Evolutionary conservation across 192 early-diverging fungal species (phyloP), one percentile per base, ranked within the genome.

Genomic region (Powellomyces hirtus): DNA sequence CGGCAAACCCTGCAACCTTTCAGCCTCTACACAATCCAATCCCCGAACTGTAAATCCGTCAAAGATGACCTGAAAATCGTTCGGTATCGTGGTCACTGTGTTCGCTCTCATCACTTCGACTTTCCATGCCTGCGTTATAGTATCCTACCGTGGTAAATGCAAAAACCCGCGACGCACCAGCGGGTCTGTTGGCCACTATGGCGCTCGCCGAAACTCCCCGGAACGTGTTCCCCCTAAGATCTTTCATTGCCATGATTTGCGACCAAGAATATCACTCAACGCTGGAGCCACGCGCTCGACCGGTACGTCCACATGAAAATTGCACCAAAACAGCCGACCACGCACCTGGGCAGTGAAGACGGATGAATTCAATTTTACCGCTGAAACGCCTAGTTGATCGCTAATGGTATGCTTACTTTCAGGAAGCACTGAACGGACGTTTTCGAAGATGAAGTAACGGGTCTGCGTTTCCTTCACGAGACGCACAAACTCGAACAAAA

Each of bases 281-380:
- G 46, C n/a, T 24, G 46, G 46, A 49, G 46, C n/a, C 5, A 49
- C 46, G 46, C 46, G 46, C 46, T 49, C 26, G 26, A 24, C 26
- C 46, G 46, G 46, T 18, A 49, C 26, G 46, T 49, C 26, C n/a
- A 49, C 46, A 18, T 18, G 46, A 24, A 49, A 49, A 24, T 49
- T 49, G 46, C 46, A 7, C 45, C 62, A 64, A 33, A 40, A 64
- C 14, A 50, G 42, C 46, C 62, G 40, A 31, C 35, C n/a, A 51
- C 62, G 42, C 2, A 22, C 24, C 34, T 64, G 62, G 16, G 62
- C 45, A n/a, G 44, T 64, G 29, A 64, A 64, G 34, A 40, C n/a
- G n/a, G 16, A 31, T 16, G 45, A 27, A 27, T 52, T 33, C 24
- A 64, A 26, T 64, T 14, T 35, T 20, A 64, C 31, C 24, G 62